Base-by-base conservation (phyloP, 495 filamentous ascomycete genomes). In the Collariella sp. region DNA sequence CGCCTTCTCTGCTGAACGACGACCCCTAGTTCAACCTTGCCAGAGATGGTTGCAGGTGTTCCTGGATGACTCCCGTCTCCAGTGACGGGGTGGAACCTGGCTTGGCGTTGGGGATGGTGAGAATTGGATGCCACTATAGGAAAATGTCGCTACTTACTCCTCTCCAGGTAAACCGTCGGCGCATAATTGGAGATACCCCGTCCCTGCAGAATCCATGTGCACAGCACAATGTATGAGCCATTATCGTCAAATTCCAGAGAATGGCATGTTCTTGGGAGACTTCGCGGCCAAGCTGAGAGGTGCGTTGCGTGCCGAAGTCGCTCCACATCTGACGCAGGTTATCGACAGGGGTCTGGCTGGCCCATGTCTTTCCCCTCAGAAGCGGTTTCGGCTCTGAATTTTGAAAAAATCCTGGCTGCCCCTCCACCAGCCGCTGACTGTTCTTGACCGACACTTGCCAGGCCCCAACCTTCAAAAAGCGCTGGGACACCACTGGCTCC, bases 361-460 rank as follows among this genome's bases (percentile, higher is more conserved):
- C 20, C 20, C 5, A 6, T 4, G 35, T 3, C 12, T 2, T 33
- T 41, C 48, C 47, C 45, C 50, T 46, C 40, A 35, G 39, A 46
- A 65, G 67, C 67, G 67, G 62, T 67, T 66, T 70, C 67, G 67
- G 66, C 61, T 62, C 40, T 57, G 47, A 62, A 50, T 66, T 69
- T 70, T 67, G 61, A 31, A 31, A 31, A 31, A 60, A 46, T 39
- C 46, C 35, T 48, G 41, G 58, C 13, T 63, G 57, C 61, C 65
- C 60, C 64, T 67, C 62, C 58, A 63, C 61, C 56, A 50, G 58
- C 62, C 46, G 56, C 42, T 23, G 43, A 35, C 54, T 40, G 39
- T 16, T 22, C 34, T 53, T 44, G 51, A 58, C 56, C 54, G 52
- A 59, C 50, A 46, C 33, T 52, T 58, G 52, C 56, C 53, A 36